Conservation (phyloP, 2,329 filamentous ascomycete species). For the Aspergillus intermedius region DNA sequence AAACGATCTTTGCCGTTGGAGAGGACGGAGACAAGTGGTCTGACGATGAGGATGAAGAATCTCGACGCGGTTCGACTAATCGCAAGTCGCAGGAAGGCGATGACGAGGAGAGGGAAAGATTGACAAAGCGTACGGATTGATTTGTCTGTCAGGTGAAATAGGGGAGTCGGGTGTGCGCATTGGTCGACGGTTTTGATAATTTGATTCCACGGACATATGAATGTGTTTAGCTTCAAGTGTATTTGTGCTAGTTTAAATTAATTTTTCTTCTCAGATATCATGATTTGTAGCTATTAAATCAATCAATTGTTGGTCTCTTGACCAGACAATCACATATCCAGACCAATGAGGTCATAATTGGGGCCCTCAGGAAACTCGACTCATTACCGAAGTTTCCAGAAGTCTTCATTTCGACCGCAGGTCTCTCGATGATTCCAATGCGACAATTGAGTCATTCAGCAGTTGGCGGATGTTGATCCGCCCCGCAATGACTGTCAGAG, state of each 20-base stretch:
- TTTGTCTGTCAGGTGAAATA: too few species aligned
- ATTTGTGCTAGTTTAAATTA: not conserved
- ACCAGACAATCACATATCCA: not conserved
- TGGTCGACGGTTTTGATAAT: not conserved
- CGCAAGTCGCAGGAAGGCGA: too few species aligned
- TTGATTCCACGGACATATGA: not conserved
- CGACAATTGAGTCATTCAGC: not conserved
- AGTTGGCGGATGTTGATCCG: not conserved
- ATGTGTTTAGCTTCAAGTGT: not conserved
- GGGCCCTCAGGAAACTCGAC: not conserved
- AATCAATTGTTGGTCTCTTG: not conserved
- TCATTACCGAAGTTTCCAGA: not conserved
- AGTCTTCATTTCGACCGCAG: not conserved
- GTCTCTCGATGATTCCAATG: not conserved
- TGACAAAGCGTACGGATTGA: conserved; percentile 30
- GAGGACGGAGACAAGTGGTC: conserved; percentile 80
- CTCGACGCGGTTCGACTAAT: conserved; percentile 36
- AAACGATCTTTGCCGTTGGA: conserved; percentile 93
- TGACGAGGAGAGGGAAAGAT: conserved; percentile 41
- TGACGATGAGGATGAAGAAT: conserved; percentile 55
- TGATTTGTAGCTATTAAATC: not conserved
- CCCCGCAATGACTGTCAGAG: not conserved
- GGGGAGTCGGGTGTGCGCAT: conserved; percentile 3
- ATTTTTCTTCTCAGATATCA: not conserved
- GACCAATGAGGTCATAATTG: not conserved